Evolutionary conservation across 768 basidiomycete genomes (phyloP).

Genomic region (Suillus sp.): DNA sequence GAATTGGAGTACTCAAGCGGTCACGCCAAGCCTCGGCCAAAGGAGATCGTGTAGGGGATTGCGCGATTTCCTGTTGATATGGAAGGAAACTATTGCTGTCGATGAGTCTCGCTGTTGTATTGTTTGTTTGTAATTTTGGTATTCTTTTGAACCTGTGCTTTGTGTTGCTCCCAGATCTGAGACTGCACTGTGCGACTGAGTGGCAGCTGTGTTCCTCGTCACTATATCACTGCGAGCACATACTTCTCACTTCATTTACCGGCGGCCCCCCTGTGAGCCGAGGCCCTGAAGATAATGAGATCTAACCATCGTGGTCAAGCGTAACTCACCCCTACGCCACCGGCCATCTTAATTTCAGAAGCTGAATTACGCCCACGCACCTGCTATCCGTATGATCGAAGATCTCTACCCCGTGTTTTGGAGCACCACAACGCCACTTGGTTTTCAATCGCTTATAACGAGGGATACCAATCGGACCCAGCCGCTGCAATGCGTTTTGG

Average conservation of each 20-base stretch:
- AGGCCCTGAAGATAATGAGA: background rate
- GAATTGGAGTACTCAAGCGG: background rate
- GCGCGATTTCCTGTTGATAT: background rate
- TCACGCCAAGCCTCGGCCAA: background rate
- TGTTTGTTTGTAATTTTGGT: background rate
- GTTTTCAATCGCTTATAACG: background rate
- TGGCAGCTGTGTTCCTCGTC: background rate
- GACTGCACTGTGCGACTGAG: background rate
- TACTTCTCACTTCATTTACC: background rate
- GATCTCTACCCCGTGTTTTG: background rate
- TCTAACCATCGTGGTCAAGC: background rate
- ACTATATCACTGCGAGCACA: background rate
- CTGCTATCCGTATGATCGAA: background rate
- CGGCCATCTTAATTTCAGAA: background rate
- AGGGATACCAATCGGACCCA: background rate
- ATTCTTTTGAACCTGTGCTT: background rate
- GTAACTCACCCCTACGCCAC: background rate
- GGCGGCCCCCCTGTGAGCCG: background rate
- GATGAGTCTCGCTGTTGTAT: background rate
- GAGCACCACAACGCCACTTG: background rate
- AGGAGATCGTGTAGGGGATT: background rate
- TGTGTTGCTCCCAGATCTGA: background rate
- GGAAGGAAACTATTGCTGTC: background rate
- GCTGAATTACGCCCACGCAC: background rate
- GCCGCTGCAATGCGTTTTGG: background rate